Evolutionary conservation across 2,329 filamentous ascomycete genomes (phyloP).

Genomic region (Pseudopithomyces maydicus): DNA sequence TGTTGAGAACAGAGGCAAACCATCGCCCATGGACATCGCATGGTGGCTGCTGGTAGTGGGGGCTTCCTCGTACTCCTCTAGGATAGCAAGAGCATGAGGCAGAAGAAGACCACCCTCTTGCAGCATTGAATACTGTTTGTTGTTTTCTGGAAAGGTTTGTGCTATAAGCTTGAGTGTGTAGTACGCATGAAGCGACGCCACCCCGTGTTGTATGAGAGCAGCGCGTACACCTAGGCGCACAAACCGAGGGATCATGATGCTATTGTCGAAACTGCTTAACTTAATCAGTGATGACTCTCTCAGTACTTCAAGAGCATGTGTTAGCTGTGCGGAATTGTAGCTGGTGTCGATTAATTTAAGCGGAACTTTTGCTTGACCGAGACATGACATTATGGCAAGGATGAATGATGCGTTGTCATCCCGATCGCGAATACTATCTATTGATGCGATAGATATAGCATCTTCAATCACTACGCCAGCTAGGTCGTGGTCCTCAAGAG

Average conservation of each 20-base stretch:
- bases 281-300: background rate
- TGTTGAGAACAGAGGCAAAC: background rate
- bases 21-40: background rate
- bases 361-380: background rate
- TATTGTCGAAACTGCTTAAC: background rate
- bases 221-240: background rate
- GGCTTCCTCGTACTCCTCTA: background rate
- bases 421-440: background rate
- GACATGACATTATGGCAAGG: background rate
- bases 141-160: background rate
- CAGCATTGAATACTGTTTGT: slow-evolving; percentile 2
- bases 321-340: background rate
- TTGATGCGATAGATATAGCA: background rate
- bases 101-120: background rate
- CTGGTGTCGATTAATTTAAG: background rate
- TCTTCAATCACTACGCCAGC: background rate
- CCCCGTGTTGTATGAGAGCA: background rate
- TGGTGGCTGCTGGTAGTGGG: background rate
- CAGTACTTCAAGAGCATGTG: background rate
- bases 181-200: background rate
- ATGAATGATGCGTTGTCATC: background rate
- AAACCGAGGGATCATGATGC: background rate
- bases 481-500: too few relatives aligned
- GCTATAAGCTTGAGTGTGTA: background rate
- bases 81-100: slow-evolving; percentile 3